A percentile compares a stretch with the other conserved stretches of the same genome.
phyloP scores from a whole-genome alignment of 305 asterid species.

The Striga hermonthica region DNA sequence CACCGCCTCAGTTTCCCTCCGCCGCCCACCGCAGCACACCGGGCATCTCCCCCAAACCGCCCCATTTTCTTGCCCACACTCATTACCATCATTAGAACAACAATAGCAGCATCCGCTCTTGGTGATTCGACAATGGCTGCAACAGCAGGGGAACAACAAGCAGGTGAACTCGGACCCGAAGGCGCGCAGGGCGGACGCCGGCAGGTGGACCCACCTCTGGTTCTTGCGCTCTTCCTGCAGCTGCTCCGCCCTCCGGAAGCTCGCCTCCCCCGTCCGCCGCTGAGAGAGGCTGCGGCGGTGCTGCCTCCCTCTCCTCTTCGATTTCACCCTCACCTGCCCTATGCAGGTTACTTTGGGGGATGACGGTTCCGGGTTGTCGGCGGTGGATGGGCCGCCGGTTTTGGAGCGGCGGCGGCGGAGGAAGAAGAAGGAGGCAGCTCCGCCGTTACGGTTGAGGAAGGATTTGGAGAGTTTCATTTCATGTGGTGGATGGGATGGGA shows the following conservation, averaged over 20 bases:
- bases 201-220: conserved; percentile 84
- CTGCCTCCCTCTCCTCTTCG: conserved; percentile 66
- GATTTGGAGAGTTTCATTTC: conserved; percentile 66
- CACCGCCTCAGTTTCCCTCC: conserved; percentile 62
- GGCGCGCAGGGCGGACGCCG: conserved; percentile 57
- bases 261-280: conserved; percentile 43
- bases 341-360: conserved; percentile 96
- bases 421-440: conserved; percentile 31
- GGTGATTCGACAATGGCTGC: conserved; percentile 4
- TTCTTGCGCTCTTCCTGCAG: conserved; percentile 31
- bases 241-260: conserved; percentile 52
- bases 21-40: conserved; percentile 57
- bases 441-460: conserved; percentile 44
- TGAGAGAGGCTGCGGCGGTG: conserved; percentile 49
- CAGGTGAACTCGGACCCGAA: conserved; percentile 57
- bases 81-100: neutral
- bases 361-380: conserved; percentile 76
- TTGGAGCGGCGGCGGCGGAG: conserved; percentile 29
- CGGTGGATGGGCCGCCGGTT: conserved; percentile 25
- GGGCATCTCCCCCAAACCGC: conserved; percentile 63
- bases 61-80: conserved; percentile 37
- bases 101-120: neutral
- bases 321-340: conserved; percentile 87
- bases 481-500: conserved; percentile 10
- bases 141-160: conserved; percentile 37